Base-by-base conservation (phyloP, 768 basidiomycete genomes). In the Phaffia tasmanica region DNA sequence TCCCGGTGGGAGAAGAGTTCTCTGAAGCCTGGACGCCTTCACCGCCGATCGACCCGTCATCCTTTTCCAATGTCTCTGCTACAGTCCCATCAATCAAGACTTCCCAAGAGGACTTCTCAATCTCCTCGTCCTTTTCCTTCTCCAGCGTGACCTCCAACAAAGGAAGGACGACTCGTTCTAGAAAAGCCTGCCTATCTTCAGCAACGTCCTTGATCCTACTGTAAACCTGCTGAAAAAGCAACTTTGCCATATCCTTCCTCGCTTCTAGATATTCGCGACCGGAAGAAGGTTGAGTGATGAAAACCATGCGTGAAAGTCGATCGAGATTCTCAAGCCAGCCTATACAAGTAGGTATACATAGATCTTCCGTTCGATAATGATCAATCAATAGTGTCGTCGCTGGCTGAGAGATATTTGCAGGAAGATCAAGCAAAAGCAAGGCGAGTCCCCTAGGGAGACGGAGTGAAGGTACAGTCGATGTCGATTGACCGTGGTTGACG, bases 291-390 rank as follows among this genome's bases (percentile, higher is more conserved):
- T 65, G 23, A 0, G 71, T 32, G 15, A 72, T 62, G 58, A 70
- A 74, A 70, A 76, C 75, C 4, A 70, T 71, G 19, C 72, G 66
- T 27, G 75, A 57, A 49, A 77, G 70, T 47, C 73, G 72, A 70
- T 73, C 71, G 57, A 76, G 71, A 53, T 77, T 76, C 9, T 71
- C 69, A 46, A 75, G 73, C 77, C 76, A 78, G 57, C 71, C 72
- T 5, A 70, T 64, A 18, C 73, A 72, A 57, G 73, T 72, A 3
- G 76, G 77, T 32, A 75, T 57, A 65, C 75, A 78, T 0, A 75
- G 69, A 21, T 72, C 73, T 57, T 75, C 74, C 11, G 66, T 64
- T 56, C 73, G 63, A 66, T 75, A 77, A 63, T 71, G 74, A 21
- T 76, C 73, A 59, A 76, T 70, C 29, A 76, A 72, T 6, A 70